A percentile compares a stretch with the other conserved stretches of the same genome.
phyloP scores from a whole-genome alignment of 495 filamentous ascomycete species.

The Evernia prunastri region DNA sequence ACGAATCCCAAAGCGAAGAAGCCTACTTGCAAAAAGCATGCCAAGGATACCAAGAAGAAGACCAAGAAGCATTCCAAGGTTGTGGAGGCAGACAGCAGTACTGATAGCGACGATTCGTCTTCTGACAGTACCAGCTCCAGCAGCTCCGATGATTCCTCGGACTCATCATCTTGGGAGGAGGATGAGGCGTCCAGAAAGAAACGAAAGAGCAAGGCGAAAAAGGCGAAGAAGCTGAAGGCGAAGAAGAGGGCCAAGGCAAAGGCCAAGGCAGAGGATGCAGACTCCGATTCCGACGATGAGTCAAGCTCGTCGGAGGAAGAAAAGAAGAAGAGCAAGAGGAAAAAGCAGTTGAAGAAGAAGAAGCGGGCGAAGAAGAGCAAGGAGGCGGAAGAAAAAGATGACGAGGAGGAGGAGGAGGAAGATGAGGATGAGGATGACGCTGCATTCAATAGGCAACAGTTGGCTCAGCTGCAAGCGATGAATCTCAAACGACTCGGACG shows the following conservation, averaged over 20 bases:
- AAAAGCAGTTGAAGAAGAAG: conserved; percentile 26
- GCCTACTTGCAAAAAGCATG: conserved; percentile 37
- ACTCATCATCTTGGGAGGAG: conserved; percentile 35
- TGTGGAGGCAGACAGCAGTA: conserved; percentile 25
- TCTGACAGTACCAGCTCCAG: conserved; percentile 29
- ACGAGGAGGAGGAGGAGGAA: conserved; percentile 5
- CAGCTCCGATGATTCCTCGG: conserved; percentile 29
- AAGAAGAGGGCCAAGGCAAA: conserved; percentile 40
- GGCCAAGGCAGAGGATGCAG: conserved; percentile 33
- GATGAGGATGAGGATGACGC: conserved; percentile 22
- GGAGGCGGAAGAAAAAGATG: conserved; percentile 15
- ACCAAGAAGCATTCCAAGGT: conserved; percentile 32
- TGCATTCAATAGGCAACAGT: conserved; percentile 24
- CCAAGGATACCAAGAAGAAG: conserved; percentile 28
- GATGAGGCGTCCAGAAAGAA: conserved; percentile 32
- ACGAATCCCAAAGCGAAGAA: conserved; percentile 26
- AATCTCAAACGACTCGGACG: conserved; percentile 25
- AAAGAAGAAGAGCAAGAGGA: conserved; percentile 35
- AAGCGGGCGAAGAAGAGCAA: conserved; percentile 30
- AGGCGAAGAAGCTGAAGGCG: conserved; percentile 40
- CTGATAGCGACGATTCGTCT: conserved; percentile 27
- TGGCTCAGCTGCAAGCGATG: conserved; percentile 27
- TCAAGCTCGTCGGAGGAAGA: conserved; percentile 29
- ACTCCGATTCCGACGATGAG: conserved; percentile 35
- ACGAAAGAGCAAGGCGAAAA: conserved; percentile 46